phyloP scores from a whole-genome alignment of 495 filamentous ascomycete genomes.

The Aspergillus nidulans region DNA sequence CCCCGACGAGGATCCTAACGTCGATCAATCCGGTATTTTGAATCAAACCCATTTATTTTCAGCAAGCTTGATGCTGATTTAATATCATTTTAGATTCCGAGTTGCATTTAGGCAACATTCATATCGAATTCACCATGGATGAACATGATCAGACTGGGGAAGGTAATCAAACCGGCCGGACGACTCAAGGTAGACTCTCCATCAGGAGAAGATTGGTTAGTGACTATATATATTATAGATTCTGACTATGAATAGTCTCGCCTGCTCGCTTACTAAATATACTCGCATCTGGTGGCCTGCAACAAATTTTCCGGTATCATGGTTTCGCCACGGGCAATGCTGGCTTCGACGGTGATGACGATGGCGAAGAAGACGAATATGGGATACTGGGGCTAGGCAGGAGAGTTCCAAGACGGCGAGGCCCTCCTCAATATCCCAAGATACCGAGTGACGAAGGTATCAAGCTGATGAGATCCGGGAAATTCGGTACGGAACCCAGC shows the following conservation, averaged over 20 bases:
- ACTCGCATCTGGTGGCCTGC: slow-evolving; percentile 33
- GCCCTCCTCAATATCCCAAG: slow-evolving; percentile 57
- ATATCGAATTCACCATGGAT: slow-evolving; percentile 44
- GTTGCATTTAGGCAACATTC: slow-evolving; percentile 40
- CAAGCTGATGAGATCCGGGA: slow-evolving; percentile 73
- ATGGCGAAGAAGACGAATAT: slow-evolving; percentile 27
- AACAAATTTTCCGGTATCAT: slow-evolving; percentile 33
- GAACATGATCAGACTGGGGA: slow-evolving; percentile 41
- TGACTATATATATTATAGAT: neutral
- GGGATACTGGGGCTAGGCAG: slow-evolving; percentile 22
- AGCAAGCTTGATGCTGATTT: neutral
- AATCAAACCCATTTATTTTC: slow-evolving; percentile 16
- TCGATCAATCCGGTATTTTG: slow-evolving; percentile 24
- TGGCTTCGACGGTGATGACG: slow-evolving; percentile 15
- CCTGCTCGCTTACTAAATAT: slow-evolving; percentile 33
- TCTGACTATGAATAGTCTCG: slow-evolving; percentile 20
- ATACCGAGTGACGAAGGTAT: slow-evolving; percentile 73
- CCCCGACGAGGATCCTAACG: slow-evolving; percentile 21
- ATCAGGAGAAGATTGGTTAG: neutral
- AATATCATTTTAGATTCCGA: slow-evolving; percentile 21
- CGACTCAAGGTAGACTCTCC: slow-evolving; percentile 17
- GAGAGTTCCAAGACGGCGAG: slow-evolving; percentile 16
- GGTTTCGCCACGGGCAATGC: slow-evolving; percentile 20
- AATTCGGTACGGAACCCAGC: slow-evolving; percentile 63
- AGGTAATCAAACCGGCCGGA: slow-evolving; percentile 34